phyloP scores from a whole-genome alignment of 169 alveolate species.

The Eimeria necatrix region DNA sequence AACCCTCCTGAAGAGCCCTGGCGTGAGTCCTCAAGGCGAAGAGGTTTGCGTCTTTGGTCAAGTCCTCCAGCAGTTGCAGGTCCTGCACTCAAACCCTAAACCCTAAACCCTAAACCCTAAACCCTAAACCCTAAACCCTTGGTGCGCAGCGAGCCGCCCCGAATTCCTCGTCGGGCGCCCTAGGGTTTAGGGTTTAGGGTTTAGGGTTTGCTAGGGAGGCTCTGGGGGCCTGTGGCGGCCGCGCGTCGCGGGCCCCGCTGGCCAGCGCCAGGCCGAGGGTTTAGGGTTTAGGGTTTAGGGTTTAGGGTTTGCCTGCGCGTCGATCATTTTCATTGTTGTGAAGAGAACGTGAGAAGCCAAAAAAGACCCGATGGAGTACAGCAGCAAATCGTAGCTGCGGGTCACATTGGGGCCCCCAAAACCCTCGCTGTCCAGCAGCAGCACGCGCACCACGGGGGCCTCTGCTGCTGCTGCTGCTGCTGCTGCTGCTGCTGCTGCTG shows the following conservation, averaged over 20 bases:
- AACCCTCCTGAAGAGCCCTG: constrained; percentile 22
- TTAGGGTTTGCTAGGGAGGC: background rate
- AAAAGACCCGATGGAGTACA: constrained; percentile 77
- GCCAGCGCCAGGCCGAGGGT: no score
- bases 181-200: background rate
- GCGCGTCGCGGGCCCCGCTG: no score
- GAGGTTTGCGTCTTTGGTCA: constrained; percentile 78
- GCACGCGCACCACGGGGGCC: background rate
- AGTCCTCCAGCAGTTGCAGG: constrained; percentile 79
- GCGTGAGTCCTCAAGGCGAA: constrained; percentile 79
- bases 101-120: constrained; percentile 63
- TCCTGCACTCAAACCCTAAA: background rate
- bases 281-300: background rate
- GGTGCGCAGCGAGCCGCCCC: no score
- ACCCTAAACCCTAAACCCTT: background rate
- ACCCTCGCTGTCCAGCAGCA: constrained; percentile 81
- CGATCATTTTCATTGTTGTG: constrained; percentile 77
- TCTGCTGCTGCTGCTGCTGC: constrained; percentile 10
- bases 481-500: background rate
- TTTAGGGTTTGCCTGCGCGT: background rate
- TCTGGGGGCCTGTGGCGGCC: no score
- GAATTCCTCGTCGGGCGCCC: background rate
- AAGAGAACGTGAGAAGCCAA: constrained; percentile 69
- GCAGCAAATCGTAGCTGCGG: constrained; percentile 70
- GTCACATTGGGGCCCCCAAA: constrained; percentile 80